Base-by-base conservation (phyloP, 2,329 filamentous ascomycete genomes). In the Botrytis byssoidea region DNA sequence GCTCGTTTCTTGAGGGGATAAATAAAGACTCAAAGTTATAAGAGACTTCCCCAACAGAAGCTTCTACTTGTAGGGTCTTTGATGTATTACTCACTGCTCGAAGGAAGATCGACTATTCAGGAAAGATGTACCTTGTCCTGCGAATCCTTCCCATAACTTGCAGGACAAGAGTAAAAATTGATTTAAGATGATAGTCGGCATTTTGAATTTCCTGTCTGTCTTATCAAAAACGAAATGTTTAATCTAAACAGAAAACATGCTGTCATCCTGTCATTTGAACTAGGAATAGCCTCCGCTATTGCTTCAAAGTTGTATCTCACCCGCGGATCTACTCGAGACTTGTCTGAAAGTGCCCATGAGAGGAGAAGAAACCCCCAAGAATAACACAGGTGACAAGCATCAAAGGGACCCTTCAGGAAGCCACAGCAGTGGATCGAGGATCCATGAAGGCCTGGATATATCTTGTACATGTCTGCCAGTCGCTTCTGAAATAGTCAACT, bases 331-430 rank as follows among this genome's bases (percentile, higher is more conserved):
- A 59, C 16, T n/a, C n/a, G 16, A 9, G 8, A 59, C 8, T 35
- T 32, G 55, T 59, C 16, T 59, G 7, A 59, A 10, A 10, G 8
- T 20, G 18, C 18, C 16, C 8, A 0, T 32, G n/a, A 59, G 6
- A 20, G 4, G 32, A 5, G 16, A 1, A 10, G 18, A 59, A 10
- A 35, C 2, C 5, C 5, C 2, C 3, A 6, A 32, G 0, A 18
- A 59, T 59, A 4, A 20, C 55, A 6, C 29, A 59, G 16, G 9
- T 59, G 18, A 8, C 16, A 9, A 59, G 55, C 48, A 55, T 32
- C 51, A 57, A 57, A 9, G 0, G 18, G 4, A 25, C 8, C 9
- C 9, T 35, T 35, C 57, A 60, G 16, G 18, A 32, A 29, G 9
- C 20, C 9, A 12, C 32, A 35, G 9, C 18, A 22, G 9, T 35